phyloP scores from a whole-genome alignment of 345 rosid species.

The Microthlaspi erraticum region DNA sequence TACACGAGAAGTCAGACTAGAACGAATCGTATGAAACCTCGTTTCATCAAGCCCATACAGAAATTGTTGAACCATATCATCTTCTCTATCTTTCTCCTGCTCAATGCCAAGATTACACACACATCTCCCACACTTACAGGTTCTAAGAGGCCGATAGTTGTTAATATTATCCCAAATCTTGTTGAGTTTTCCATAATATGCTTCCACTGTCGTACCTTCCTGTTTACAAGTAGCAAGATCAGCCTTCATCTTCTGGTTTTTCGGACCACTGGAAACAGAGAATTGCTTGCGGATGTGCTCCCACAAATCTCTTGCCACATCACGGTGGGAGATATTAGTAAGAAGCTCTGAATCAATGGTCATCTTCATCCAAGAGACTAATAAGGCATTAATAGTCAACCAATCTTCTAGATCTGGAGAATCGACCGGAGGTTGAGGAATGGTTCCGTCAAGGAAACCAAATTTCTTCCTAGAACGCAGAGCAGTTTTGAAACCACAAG shows the following conservation, averaged over 20 bases:
- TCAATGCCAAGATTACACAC: not conserved
- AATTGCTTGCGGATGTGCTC: not conserved
- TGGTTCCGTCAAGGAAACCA: not conserved
- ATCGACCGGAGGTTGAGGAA: not conserved
- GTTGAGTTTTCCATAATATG: not conserved
- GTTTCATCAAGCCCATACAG: not conserved
- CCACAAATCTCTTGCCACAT: not conserved
- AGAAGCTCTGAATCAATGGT: not conserved
- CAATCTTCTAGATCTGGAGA: not conserved
- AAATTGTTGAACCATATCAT: not conserved
- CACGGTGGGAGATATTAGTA: not conserved
- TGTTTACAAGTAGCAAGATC: not conserved
- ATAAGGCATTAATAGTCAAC: not conserved
- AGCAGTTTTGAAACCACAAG: not conserved
- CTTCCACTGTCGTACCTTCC: not conserved
- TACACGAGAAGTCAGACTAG: not conserved
- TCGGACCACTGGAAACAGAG: not conserved
- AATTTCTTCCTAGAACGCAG: not conserved
- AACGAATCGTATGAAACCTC: not conserved
- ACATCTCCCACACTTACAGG: not conserved
- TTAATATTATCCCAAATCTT: not conserved
- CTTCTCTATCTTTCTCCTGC: not conserved
- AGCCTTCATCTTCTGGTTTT: not conserved
- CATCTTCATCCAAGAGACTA: not conserved
- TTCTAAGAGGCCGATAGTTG: not conserved